Conservation (phyloP, 345 rosid genomes). For the Linum usitatissimum region DNA sequence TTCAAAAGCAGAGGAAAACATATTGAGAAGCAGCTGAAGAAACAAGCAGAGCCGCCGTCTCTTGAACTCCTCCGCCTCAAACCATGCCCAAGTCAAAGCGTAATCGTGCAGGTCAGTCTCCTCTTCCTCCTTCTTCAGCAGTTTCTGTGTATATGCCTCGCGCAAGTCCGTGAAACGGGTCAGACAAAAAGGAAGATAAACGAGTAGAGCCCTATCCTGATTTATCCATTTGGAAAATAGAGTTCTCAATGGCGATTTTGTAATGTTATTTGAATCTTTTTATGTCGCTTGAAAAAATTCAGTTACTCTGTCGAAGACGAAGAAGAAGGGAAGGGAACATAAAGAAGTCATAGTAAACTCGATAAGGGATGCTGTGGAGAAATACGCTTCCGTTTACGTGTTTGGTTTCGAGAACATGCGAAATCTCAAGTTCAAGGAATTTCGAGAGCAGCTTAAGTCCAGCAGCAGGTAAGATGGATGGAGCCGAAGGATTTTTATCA, state of each 20-base stretch:
- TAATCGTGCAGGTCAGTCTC: conserved; percentile 48
- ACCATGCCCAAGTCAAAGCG: conserved; percentile 94
- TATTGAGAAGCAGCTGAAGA: too few relatives aligned
- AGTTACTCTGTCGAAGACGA: conserved; percentile 92
- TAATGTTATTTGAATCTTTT: neutral
- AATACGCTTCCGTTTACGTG: conserved; percentile 48
- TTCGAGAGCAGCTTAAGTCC: conserved; percentile 69
- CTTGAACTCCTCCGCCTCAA: neutral
- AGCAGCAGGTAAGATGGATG: conserved; percentile 45
- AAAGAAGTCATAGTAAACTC: conserved; percentile 55
- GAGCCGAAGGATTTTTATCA: too few relatives aligned
- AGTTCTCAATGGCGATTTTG: neutral
- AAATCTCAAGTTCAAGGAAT: conserved; percentile 86
- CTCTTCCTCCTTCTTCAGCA: neutral
- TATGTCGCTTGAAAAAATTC: conserved; percentile 10
- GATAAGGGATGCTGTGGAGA: conserved; percentile 67
- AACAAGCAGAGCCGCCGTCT: neutral
- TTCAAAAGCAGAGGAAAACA: too few relatives aligned
- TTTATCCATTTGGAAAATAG: neutral
- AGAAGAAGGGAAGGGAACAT: conserved; percentile 92
- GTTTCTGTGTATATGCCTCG: neutral
- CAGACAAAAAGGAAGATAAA: too few relatives aligned
- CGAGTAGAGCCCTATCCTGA: too few relatives aligned
- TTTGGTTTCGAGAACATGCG: conserved; percentile 94
- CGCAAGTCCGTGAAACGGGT: neutral